These are phyloP conservation scores for Isatis lusitanica DNA, from an alignment of 441 rosid species.

Conservation along the genomic window DNA sequence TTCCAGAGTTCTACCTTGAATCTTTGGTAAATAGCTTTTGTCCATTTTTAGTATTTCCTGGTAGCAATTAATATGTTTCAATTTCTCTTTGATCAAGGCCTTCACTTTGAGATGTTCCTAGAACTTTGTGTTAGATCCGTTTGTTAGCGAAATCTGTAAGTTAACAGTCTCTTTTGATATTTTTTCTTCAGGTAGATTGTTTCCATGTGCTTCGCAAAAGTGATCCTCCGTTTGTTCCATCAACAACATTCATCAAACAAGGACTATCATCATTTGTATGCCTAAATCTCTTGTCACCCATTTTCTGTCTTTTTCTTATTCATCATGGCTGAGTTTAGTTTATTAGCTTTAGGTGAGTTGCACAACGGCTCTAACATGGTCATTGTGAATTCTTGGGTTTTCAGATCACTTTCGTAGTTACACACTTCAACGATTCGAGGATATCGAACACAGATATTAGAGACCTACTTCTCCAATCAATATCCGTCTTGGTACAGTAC, in stretches of 20 bases:
- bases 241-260: slow-evolving; percentile 82
- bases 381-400: slow-evolving; percentile 13
- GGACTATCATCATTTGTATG: slow-evolving; percentile 95
- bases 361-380: not conserved
- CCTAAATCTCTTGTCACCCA: slow-evolving; percentile 11
- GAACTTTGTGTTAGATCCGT: not conserved
- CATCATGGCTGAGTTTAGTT: not conserved
- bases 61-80: not conserved
- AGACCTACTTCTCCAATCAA: slow-evolving; percentile 97
- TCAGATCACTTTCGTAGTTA: slow-evolving; percentile 88
- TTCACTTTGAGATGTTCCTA: slow-evolving; percentile 1
- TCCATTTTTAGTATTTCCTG: not conserved
- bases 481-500: slow-evolving; percentile 89
- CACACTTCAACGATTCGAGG: slow-evolving; percentile 90
- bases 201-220: slow-evolving; percentile 98
- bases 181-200: slow-evolving; percentile 80
- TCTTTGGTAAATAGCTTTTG: slow-evolving; percentile 63
- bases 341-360: not conserved
- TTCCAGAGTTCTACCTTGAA: slow-evolving; percentile 94
- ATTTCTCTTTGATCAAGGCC: not conserved
- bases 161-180: slow-evolving; percentile 12
- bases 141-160: not conserved
- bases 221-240: slow-evolving; percentile 89
- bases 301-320: not conserved
- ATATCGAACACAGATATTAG: slow-evolving; percentile 85